phyloP scores from a whole-genome alignment of 306 rosid species.

The Fagus sylvatica region DNA sequence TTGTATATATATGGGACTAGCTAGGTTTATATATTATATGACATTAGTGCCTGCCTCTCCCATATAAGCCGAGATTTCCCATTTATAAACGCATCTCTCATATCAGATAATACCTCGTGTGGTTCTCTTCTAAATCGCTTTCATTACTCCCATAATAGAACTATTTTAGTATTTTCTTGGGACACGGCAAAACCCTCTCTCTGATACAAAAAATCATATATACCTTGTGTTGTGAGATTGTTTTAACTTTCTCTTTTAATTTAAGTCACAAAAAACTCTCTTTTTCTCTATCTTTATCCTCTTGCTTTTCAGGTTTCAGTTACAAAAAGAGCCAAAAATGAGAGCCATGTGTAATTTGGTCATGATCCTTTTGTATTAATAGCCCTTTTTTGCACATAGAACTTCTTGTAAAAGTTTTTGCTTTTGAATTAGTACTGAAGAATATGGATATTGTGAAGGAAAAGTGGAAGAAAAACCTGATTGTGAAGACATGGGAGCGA shows the following conservation, averaged over 20 bases:
- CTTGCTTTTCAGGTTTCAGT: too few species aligned
- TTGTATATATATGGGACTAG: background rate
- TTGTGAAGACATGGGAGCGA: constrained; percentile 40
- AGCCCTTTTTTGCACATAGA: too few species aligned
- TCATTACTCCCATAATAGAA: background rate
- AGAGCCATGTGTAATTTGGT: too few species aligned
- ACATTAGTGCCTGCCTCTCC: background rate
- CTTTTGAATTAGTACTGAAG: background rate
- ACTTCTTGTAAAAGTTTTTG: too few species aligned
- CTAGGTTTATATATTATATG: background rate
- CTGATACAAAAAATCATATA: too few species aligned
- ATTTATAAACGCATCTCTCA: background rate
- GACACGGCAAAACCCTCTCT: background rate
- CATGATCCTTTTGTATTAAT: too few species aligned
- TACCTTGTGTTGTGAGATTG: too few species aligned
- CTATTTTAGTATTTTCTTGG: background rate
- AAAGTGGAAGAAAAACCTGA: constrained; percentile 36
- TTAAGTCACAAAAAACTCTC: background rate
- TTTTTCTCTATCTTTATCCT: too few species aligned
- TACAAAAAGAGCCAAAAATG: too few species aligned
- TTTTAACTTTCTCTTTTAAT: too few species aligned
- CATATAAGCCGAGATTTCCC: background rate
- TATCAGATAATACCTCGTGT: background rate
- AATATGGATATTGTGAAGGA: constrained; percentile 31
- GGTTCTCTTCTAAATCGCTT: background rate